These are phyloP conservation scores for Aschersonia sp. DNA, from an alignment of 2,329 filamentous ascomycete species.

Conservation along the genomic window DNA sequence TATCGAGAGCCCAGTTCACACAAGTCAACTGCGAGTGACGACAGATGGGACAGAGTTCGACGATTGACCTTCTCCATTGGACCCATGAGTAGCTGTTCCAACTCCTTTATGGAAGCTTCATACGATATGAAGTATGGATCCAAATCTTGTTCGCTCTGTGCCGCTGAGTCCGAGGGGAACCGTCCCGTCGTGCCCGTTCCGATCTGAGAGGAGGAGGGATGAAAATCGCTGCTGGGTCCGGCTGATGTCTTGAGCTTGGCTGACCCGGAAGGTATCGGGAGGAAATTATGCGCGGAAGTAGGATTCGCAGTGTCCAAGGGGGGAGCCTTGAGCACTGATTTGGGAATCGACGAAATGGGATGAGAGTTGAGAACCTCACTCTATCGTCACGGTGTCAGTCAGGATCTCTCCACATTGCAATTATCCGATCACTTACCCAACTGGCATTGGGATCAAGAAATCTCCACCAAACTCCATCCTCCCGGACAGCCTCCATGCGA, in stretches of 20 bases:
- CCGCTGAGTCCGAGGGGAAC: conserved; percentile 67
- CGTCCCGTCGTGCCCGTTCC: conserved; percentile 53
- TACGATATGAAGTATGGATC: conserved; percentile 95
- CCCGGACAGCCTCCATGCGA: conserved; percentile 78
- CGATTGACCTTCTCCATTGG: conserved; percentile 96
- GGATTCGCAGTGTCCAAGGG: conserved; percentile 91
- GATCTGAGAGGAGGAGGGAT: conserved; percentile 20
- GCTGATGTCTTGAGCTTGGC: conserved; percentile 62
- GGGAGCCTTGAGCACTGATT: conserved; percentile 88
- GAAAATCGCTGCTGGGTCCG: conserved; percentile 19
- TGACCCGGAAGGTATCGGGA: conserved; percentile 73
- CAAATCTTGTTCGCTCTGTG: conserved; percentile 73
- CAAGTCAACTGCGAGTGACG: conserved; percentile 70
- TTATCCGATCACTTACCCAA: conserved; percentile 50
- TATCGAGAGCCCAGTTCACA: conserved; percentile 91
- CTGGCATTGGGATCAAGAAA: conserved; percentile 96
- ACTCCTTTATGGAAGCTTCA: conserved; percentile 79
- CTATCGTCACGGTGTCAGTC: conserved; percentile 26
- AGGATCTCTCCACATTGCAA: conserved; percentile 2
- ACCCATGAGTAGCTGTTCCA: conserved; percentile 76
- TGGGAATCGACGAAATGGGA: conserved; percentile 80
- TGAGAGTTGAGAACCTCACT: conserved; percentile 90
- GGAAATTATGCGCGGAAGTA: conserved; percentile 68
- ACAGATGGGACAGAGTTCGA: conserved; percentile 72
- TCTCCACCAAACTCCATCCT: conserved; percentile 93